Evolutionary conservation across 2,329 filamentous ascomycete genomes (phyloP).

Genomic region (Trichophyton benhamiae): DNA sequence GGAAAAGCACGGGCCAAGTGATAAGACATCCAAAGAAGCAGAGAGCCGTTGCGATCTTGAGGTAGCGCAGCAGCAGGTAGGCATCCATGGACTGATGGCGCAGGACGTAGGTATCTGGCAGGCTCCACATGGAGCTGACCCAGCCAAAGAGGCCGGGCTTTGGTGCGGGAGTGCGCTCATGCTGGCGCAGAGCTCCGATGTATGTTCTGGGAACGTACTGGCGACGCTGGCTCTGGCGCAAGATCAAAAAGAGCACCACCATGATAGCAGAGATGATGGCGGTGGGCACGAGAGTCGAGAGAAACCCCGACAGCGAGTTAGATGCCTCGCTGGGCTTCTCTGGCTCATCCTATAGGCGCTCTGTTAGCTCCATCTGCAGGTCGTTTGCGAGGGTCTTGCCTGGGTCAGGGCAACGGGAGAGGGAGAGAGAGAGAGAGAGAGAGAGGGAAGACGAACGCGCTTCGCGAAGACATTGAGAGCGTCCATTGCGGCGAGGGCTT

Average conservation of each 20-base stretch:
- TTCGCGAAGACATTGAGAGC: constrained; percentile 9
- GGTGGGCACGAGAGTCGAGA: constrained; percentile 39
- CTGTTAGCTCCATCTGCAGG: neutral
- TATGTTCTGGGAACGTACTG: constrained; percentile 46
- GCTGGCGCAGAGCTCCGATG: constrained; percentile 39
- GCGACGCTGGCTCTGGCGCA: constrained; percentile 38
- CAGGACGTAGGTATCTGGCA: constrained; percentile 65
- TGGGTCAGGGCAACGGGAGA: neutral
- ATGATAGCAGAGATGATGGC: constrained; percentile 35
- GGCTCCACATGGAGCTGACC: constrained; percentile 53
- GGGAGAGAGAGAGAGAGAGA: neutral
- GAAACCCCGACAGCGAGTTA: constrained; percentile 32
- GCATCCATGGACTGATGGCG: constrained; percentile 87
- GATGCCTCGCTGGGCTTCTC: constrained; percentile 10
- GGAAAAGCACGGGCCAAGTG: constrained; percentile 80
- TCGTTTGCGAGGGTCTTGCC: neutral
- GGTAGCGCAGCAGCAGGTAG: constrained; percentile 78
- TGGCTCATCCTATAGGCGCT: constrained; percentile 5
- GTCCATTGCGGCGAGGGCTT: constrained; percentile 8
- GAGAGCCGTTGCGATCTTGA: constrained; percentile 65
- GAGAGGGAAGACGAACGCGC: constrained; percentile 5
- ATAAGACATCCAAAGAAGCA: constrained; percentile 73
- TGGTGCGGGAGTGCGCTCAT: constrained; percentile 46
- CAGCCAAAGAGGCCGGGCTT: constrained; percentile 55
- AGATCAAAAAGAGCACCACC: constrained; percentile 39